Conservation (phyloP, 768 basidiomycete species). For the Collybiopsis confluens region DNA sequence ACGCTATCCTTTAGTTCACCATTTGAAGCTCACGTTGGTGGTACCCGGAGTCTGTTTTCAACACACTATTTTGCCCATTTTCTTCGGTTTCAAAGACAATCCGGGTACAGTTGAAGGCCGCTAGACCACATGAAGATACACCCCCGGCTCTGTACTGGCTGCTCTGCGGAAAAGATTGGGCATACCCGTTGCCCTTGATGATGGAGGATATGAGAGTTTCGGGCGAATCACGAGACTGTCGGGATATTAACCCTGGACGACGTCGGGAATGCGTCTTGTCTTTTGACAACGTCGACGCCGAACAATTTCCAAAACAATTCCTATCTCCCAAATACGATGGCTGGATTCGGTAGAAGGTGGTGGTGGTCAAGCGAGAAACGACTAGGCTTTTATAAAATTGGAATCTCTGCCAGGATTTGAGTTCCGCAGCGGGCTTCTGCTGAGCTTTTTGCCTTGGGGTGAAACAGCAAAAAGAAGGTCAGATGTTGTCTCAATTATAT, state of each 20-base stretch:
- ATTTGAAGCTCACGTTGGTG: no score
- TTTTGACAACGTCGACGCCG: background rate
- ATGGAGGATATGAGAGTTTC: no score
- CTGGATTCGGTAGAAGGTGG: no score
- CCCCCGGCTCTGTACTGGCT: conserved; percentile 50
- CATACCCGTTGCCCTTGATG: conserved; percentile 9
- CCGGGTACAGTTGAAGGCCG: conserved; percentile 61
- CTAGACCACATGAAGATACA: conserved; percentile 59
- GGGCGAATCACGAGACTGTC: background rate
- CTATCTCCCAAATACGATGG: background rate
- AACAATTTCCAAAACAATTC: background rate
- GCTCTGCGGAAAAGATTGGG: conserved; percentile 8
- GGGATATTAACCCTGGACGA: background rate
- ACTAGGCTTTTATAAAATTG: no score
- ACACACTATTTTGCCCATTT: conserved; percentile 15
- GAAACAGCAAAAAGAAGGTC: no score
- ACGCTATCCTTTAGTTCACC: no score
- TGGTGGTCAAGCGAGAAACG: no score
- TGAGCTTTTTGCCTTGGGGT: no score
- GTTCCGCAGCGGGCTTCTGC: no score
- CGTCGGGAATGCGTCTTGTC: background rate
- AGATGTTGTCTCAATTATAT: no score
- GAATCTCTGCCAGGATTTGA: no score
- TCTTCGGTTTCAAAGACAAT: conserved; percentile 37
- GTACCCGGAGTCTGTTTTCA: no score